Evolutionary conservation across 352 stramenopile species (phyloP), one percentile per base, ranked within the genome.

Genomic region (Salisapilia sapeloensis): DNA sequence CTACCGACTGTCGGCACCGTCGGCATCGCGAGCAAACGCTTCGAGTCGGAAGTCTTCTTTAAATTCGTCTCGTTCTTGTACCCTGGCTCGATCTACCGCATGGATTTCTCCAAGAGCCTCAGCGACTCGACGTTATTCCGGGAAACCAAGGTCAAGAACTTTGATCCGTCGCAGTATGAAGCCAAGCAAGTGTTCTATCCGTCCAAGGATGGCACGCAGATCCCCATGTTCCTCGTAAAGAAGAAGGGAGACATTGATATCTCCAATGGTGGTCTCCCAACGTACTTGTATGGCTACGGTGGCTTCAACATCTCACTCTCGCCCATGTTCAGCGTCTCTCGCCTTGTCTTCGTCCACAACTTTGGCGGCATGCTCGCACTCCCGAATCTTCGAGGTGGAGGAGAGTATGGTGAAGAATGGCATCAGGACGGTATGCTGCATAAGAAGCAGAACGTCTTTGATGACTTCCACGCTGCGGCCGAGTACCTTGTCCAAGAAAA

Each of bases 221-320:
- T 98, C 48, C 92, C 92, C 2, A 97, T 96, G 62, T 97, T 97
- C 53, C 71, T 97, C 14, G 69, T 96, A 28, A 78, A 79, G 40
- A 74, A 77, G 35, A 87, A 91, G 52, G 62, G 62, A 27, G 46
- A 63, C 4, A 50, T 44, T 7, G 44, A 82, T 35, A 19, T 25
- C 14, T 6, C 13, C 14, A 74, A 96, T 46, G 81, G 82, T 10
- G 52, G 84, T 14, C 72, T 80, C 36, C 92, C 87, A 4, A 93
- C 86, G 31, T 81, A 96, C 29, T 32, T 96, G 10, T 95, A 96
- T 50, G 90, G 77, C 35, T 97, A 96, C 46, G 90, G 90, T 16
- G 92, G 92, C 18, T 98, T 98, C 56, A 94, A 97, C 52, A 92
- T 97, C 37, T 90, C 69, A 27, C 57, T 98, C 6, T 85, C 66